Evolutionary conservation across 495 filamentous ascomycete species (phyloP), one percentile per base, ranked within the genome.

Genomic region (Penicillium paxilli): DNA sequence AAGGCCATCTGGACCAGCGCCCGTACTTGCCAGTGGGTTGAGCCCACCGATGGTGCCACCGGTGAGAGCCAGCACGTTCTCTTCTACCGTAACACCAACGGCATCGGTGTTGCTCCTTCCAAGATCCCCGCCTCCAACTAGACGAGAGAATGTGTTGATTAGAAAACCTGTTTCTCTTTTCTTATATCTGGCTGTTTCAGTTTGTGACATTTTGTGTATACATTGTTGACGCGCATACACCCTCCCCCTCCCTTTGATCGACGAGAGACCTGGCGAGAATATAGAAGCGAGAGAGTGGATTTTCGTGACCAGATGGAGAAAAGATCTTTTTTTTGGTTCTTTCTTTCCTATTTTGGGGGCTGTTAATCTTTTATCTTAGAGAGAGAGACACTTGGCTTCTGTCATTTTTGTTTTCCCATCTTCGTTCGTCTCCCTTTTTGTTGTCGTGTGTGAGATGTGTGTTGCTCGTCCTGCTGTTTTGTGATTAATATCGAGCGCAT

Each of bases 41-140:
- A 84, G 69, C 79, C 90, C 21, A 76, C 85, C 38, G 89, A 84
- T 56, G 88, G 83, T 49, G 82, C 87, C 37, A 54, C 67, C 45
- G 81, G 80, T 22, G 77, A 81, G 54, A 74, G 68, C 60, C 69
- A 78, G 61, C 73, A 74, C 20, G 78, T 84, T 9, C 63, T 83
- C 7, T 84, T 84, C 72, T 84, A 64, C 76, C 72, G 80, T 53
- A 84, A 84, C 79, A 77, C 80, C 56, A 98, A 96, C 71, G 84
- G 84, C 16, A 67, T 90, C 19, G 89, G 90, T 45, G 67, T 81
- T 44, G 76, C 80, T 62, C 89, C 90, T 5, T 47, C 72, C 60
- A 83, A 84, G 70, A 60, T 71, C n/a, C n/a, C n/a, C 25, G 49
- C 68, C 40, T 49, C 66, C 44, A 58, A 71, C 59, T 73, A 74